Evolutionary conservation across 371 early-diverging fungal species (phyloP).

Genomic region (Actinomucor elegans): DNA sequence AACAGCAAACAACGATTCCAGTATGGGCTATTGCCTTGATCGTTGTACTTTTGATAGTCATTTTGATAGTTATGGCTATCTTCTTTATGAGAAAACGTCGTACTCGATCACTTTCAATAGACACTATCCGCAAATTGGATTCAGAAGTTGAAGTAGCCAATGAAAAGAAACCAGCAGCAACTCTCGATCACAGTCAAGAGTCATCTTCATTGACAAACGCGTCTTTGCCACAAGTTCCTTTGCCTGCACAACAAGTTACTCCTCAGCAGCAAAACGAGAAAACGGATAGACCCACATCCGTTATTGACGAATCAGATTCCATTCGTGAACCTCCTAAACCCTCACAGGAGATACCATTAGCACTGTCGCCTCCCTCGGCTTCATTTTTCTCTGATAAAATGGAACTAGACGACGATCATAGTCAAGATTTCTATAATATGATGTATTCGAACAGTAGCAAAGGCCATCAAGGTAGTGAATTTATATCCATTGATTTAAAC

Average conservation of each 20-base stretch:
- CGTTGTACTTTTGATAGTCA: conserved; percentile 11
- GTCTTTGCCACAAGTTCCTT: background rate
- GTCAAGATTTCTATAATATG: conserved; percentile 32
- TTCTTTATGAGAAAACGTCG: conserved; percentile 5
- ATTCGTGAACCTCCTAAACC: conserved; percentile 25
- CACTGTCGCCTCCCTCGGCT: conserved; percentile 30
- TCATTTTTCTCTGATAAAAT: conserved; percentile 44
- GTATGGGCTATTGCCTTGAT: conserved; percentile 28
- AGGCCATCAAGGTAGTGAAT: conserved; percentile 1
- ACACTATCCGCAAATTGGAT: conserved; percentile 3
- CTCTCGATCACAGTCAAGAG: conserved; percentile 10
- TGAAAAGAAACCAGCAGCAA: conserved; percentile 11
- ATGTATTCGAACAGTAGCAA: conserved; percentile 21
- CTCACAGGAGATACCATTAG: conserved; percentile 28
- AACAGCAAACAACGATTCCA: conserved; percentile 19
- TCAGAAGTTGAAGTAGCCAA: too few relatives aligned
- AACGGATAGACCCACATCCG: conserved; percentile 13
- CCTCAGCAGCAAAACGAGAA: conserved; percentile 8
- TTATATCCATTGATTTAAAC: conserved; percentile 23
- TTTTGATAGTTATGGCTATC: background rate
- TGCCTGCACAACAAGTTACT: background rate
- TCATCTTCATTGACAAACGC: background rate
- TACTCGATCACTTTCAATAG: conserved; percentile 1
- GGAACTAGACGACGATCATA: conserved; percentile 29
- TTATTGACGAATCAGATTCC: conserved; percentile 10